Evolutionary conservation across 495 filamentous ascomycete species (phyloP), one percentile per base, ranked within the genome.

Genomic region (Neurospora africana): DNA sequence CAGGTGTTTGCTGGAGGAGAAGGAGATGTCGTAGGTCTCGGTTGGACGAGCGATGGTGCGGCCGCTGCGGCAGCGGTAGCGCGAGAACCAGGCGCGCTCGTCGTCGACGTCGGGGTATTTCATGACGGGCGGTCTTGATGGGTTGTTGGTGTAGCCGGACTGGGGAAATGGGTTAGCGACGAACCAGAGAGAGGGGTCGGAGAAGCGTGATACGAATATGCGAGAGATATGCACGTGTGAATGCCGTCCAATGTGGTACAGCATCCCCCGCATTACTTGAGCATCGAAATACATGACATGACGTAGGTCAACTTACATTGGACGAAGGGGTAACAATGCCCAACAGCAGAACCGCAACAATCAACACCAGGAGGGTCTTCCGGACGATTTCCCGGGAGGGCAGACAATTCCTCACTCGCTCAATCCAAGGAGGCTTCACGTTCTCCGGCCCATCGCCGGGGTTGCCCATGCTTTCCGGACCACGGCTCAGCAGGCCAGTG

Each of bases 401-500:
- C 58, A 78, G 43, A 40, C 74, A 67, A 27, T 74, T 78, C 58
- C 73, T 76, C n/a, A 81, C 73, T 72, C 81, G 77, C 68, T 76
- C 71, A 27, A 73, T 78, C 82, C 80, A 81, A 4, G 39, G 69
- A n/a, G 76, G 74, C 17, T 70, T 33, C 37, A 1, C 23, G 3
- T 70, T 67, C 1, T 70, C 72, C n/a, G 21, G 7, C 11, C 69
- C 69, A 21, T 68, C 72, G 1, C 37, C 30, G 10, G 69, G 68
- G 17, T 71, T 65, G 53, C 80, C 75, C 79, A 85, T 85, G 72
- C 83, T 84, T 77, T 85, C 79, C 2, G 83, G 84, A 27, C 76
- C 77, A 41, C 73, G 58, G 65, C 73, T 74, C 69, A 85, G 75
- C 2, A 84, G 74, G 61, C 78, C 77, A 68, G 78, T 77, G 15